Evolutionary conservation across 2,329 filamentous ascomycete genomes (phyloP), one percentile per base, ranked within the genome.

Genomic region (Mariannaea sp.): DNA sequence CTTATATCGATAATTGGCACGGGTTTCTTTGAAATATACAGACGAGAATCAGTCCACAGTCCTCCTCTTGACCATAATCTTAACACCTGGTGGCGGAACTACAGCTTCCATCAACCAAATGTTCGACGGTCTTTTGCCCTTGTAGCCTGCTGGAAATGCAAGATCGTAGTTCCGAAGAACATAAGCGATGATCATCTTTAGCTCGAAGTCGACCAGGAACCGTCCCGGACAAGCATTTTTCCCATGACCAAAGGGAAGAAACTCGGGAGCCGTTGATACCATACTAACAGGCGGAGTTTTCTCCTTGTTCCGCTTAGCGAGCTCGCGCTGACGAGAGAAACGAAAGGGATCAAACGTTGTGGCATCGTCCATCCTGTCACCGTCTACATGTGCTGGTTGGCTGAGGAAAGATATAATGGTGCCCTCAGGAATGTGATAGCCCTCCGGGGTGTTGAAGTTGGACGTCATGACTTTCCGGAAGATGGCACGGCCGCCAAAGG

Each of bases 291-390:
- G 27, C 5, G 53, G 57, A 2, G 16, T 30, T 10, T 56, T 59
- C 17, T 65, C 59, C 4, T 48, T 49, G 1, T 48, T 46, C 5
- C 32, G 44, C 1, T 48, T 53, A 2, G 65, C 61, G 3, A 60
- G 53, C 50, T 74, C 71, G 3, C 72, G 66, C 7, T 63, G 47
- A 2, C 72, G 66, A 4, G 73, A 72, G 47, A 75, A 78, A 1
- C 75, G 67, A 47, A 75, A 77, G 0, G 73, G 74, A 14, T 77
- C 74, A 56, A 68, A 78, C 19, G 70, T 70, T 7, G 62, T 24
- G 0, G 73, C 66, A 2, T 76, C 69, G 7, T 71, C 67, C 33
- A 71, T 69, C 1, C 38, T 48, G 1, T 69, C 67, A 3, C 48
- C 48, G 38, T 76, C 70, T 0, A 55, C 66, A 8, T 71, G 68